These are phyloP conservation scores for Plasmodium chabaudi DNA, from an alignment of 169 alveolate species.

Conservation along the genomic window DNA sequence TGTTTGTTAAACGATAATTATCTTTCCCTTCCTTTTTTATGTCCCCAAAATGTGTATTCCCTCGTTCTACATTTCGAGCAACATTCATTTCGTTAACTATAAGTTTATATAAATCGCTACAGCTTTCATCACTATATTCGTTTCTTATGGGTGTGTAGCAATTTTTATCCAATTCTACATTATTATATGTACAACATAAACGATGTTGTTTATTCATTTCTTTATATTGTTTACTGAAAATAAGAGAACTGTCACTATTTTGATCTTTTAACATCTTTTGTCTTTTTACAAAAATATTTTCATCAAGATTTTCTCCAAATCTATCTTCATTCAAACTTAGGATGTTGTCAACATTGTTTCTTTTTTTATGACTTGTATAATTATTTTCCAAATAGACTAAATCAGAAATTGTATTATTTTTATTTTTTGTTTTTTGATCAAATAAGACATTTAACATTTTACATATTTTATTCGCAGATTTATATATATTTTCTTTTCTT, in stretches of 20 bases:
- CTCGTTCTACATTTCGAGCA: background rate
- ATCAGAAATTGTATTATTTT: background rate
- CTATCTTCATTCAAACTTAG: conserved; percentile 2
- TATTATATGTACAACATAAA: too few relatives aligned
- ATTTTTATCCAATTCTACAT: too few relatives aligned
- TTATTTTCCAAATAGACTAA: background rate
- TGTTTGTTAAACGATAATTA: too few relatives aligned
- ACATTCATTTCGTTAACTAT: background rate
- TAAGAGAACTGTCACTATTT: background rate
- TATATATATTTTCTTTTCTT: background rate
- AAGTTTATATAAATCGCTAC: background rate
- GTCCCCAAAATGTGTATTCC: background rate
- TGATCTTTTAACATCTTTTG: conserved; percentile 8
- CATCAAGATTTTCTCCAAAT: background rate
- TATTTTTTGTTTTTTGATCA: background rate
- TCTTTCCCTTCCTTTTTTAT: background rate
- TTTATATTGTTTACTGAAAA: too few relatives aligned
- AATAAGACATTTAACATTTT: background rate
- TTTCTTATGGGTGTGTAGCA: too few relatives aligned
- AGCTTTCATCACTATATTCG: background rate
- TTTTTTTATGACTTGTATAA: background rate
- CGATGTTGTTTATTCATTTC: too few relatives aligned
- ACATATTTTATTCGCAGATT: background rate
- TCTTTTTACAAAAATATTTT: conserved; percentile 9
- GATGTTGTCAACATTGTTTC: background rate